Evolutionary conservation across 257 asterid species (phyloP), one percentile per base, ranked within the genome.

Genomic region (Prunella vulgaris): DNA sequence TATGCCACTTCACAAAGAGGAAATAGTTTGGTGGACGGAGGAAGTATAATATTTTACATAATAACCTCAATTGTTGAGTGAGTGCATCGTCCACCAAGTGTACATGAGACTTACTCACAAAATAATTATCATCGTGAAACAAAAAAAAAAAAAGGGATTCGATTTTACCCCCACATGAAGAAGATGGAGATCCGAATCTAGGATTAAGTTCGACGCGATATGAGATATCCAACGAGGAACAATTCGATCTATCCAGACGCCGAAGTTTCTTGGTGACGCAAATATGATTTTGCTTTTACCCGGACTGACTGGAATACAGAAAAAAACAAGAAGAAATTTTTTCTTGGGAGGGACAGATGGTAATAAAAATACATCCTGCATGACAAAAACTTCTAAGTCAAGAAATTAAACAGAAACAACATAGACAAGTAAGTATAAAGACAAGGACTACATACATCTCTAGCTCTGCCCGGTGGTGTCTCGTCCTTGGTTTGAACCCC

Each of bases 151-250:
- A n/a, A n/a, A n/a, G n/a, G n/a, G n/a, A n/a, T n/a, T n/a, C n/a
- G 30, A 4, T 1, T 27, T 60, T 72, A 88, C 97, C 96, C 88
- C 94, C 51, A 84, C 76, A 28, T 88, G 97, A 60, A 90, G 97
- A 75, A 90, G 97, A 79, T 84, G 81, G 59, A 90, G 85, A 86
- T 90, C 97, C 0, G 96, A 90, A 76, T 90, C 97, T 14, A 90
- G 74, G 68, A 90, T 81, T 56, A 90, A 64, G 87, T 90, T 90
- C n/a, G n/a, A n/a, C n/a, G n/a, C n/a, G n/a, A n/a, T n/a, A n/a
- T n/a, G n/a, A n/a, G n/a, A n/a, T n/a, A n/a, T n/a, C n/a, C n/a
- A n/a, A n/a, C n/a, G n/a, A n/a, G n/a, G n/a, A n/a, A n/a, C n/a
- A n/a, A n/a, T n/a, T n/a, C n/a, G n/a, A n/a, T n/a, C n/a, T n/a